Evolutionary conservation across 495 filamentous ascomycete genomes (phyloP).

Genomic region (Saxispiralis lemnorum): DNA sequence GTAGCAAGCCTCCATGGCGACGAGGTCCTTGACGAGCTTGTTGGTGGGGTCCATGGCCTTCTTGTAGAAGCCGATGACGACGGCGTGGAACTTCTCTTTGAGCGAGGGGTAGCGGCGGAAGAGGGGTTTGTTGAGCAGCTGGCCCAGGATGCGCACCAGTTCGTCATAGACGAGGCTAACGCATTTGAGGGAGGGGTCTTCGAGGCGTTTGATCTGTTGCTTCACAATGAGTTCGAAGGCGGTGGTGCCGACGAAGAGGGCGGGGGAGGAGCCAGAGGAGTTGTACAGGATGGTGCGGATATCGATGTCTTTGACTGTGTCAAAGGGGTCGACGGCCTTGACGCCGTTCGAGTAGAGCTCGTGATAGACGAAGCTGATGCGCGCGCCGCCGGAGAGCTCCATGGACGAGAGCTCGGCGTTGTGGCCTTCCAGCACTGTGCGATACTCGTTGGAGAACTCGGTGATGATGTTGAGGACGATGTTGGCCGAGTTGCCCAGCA

Average conservation of each 20-base stretch:
- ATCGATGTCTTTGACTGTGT: slow-evolving; percentile 91
- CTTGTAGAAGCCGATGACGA: slow-evolving; percentile 95
- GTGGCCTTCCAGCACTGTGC: slow-evolving; percentile 88
- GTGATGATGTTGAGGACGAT: slow-evolving; percentile 97
- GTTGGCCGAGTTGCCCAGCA: slow-evolving; percentile 90
- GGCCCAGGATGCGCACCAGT: slow-evolving; percentile 81
- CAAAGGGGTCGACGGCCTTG: slow-evolving; percentile 95
- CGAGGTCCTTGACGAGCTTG: slow-evolving; percentile 86
- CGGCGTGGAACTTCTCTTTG: slow-evolving; percentile 90
- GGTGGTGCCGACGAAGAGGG: slow-evolving; percentile 91
- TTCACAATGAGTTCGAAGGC: slow-evolving; percentile 98
- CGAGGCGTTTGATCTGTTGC: slow-evolving; percentile 90
- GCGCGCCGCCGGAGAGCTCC: slow-evolving; percentile 87
- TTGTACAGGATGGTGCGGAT: slow-evolving; percentile 92
- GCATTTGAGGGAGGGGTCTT: slow-evolving; percentile 94
- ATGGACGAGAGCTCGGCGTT: slow-evolving; percentile 86
- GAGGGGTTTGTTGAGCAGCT: slow-evolving; percentile 71
- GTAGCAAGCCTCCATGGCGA: slow-evolving; percentile 89
- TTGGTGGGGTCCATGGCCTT: slow-evolving; percentile 94
- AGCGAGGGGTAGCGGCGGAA: slow-evolving; percentile 83
- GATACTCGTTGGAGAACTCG: slow-evolving; percentile 94
- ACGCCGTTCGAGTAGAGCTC: slow-evolving; percentile 96
- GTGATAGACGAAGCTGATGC: slow-evolving; percentile 99
- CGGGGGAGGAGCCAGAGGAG: slow-evolving; percentile 91
- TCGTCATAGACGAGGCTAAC: slow-evolving; percentile 95